Evolutionary conservation across 1,139 yeast genomes (phyloP).

Genomic region (Suhomyces bolitotheri): DNA sequence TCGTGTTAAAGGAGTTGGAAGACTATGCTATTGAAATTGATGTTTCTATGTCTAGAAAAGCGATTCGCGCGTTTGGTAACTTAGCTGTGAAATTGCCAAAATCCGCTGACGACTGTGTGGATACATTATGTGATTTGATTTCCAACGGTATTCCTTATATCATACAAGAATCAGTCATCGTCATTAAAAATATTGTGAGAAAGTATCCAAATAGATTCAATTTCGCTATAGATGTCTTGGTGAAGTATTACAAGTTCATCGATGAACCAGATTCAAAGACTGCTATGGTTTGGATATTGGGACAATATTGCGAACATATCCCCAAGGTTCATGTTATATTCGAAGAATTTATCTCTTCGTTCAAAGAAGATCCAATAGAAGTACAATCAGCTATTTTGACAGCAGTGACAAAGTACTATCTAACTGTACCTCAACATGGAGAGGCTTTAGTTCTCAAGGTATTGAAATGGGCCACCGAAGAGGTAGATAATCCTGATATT

Average conservation of each 20-base stretch:
- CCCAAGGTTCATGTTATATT: slow-evolving; percentile 50
- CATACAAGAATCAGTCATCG: slow-evolving; percentile 78
- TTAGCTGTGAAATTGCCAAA: slow-evolving; percentile 70
- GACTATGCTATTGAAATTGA: slow-evolving; percentile 89
- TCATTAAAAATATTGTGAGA: slow-evolving; percentile 73
- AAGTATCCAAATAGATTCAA: slow-evolving; percentile 61
- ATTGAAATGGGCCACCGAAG: slow-evolving; percentile 74
- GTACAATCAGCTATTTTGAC: slow-evolving; percentile 77
- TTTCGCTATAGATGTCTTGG: slow-evolving; percentile 40
- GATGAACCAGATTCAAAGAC: slow-evolving; percentile 81
- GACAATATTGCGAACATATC: slow-evolving; percentile 62
- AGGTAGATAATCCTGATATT: slow-evolving; percentile 73
- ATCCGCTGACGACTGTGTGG: slow-evolving; percentile 63
- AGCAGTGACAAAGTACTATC: slow-evolving; percentile 69
- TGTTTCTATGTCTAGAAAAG: slow-evolving; percentile 80
- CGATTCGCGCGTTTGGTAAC: slow-evolving; percentile 87
- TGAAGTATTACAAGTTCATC: slow-evolving; percentile 46
- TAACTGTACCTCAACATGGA: slow-evolving; percentile 55
- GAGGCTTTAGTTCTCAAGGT: slow-evolving; percentile 60
- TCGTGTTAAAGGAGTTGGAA: slow-evolving; percentile 72
- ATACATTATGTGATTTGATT: slow-evolving; percentile 58
- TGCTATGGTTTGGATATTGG: slow-evolving; percentile 82
- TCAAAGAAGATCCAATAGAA: slow-evolving; percentile 63
- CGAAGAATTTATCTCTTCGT: slow-evolving; percentile 45
- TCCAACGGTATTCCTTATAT: slow-evolving; percentile 71